A percentile compares a stretch with the other conserved stretches of the same genome.
Conservation (phyloP, 176 grass and related monocot species). For the Hsuehochloa calcarea region DNA sequence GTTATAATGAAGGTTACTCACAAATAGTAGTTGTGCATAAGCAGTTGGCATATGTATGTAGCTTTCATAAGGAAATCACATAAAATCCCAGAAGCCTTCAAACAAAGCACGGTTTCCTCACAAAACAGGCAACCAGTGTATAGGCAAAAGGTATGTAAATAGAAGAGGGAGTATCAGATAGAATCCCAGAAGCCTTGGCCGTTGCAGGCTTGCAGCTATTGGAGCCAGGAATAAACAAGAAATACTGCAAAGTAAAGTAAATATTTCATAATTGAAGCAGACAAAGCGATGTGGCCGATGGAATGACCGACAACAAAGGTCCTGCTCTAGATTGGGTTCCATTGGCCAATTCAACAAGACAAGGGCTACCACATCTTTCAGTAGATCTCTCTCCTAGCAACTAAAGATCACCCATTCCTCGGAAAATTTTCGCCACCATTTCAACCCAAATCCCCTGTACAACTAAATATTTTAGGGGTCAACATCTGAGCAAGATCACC, state of each 20-base stretch:
- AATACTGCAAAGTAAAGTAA: neutral
- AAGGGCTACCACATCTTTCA: neutral
- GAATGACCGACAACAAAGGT: neutral
- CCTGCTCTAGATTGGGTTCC: neutral
- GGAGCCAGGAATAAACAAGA: neutral
- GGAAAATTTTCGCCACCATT: neutral
- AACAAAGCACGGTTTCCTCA: neutral
- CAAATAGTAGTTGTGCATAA: neutral
- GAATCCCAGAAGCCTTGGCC: neutral
- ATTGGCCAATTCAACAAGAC: neutral
- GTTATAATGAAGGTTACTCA: neutral
- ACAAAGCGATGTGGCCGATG: neutral
- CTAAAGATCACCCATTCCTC: neutral
- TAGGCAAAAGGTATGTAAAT: neutral
- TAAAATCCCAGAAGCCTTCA: neutral
- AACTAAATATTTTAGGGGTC: conserved; percentile 1
- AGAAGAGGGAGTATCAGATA: neutral
- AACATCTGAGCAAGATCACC: neutral
- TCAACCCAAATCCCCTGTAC: neutral
- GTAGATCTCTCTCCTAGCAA: neutral
- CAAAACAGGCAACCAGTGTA: neutral
- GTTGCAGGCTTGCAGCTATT: neutral
- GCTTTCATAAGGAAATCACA: neutral
- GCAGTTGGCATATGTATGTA: neutral
- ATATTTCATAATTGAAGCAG: neutral